Base-by-base conservation (phyloP, 2,329 filamentous ascomycete species). In the Rutstroemia sydowiana region DNA sequence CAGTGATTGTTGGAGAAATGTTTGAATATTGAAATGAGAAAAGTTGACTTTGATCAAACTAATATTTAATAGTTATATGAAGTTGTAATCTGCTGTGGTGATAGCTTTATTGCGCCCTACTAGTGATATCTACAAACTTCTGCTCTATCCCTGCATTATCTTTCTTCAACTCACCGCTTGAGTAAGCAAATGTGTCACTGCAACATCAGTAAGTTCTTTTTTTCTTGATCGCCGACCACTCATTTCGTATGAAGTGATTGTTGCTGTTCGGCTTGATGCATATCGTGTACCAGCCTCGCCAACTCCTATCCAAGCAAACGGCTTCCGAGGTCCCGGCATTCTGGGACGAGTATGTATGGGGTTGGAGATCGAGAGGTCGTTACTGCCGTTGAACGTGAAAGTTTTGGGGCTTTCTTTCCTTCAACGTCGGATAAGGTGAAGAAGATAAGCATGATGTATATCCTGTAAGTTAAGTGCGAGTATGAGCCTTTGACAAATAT, bases 181-280 rank as follows among this genome's bases (percentile, higher is more conserved):
- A 2, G 32, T 28, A 28, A 28, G 30, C 13, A 36, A 21, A 23
- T 28, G 30, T 34, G 6, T 36, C 18, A 30, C 32, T 31, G 48
- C 30, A 45, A 28, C 31, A 50, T 30, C 21, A 30, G 18, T 20
- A 44, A 23, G 48, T 39, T 39, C 32, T 45, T 26, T 13, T 45
- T 44, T 26, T n/a, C n/a, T 26, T 50, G 48, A 50, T 50, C 48
- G 48, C 48, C 48, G 30, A 50, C 39, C 40, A 45, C 14, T 37
- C 34, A 37, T 36, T 14, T 26, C 23, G n/a, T 45, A 45, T n/a
- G 28, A 16, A 23, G 28, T 44, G 47, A n/a, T 43, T 37, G 30
- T 20, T 44, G 20, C 30, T 26, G 14, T 45, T 45, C 41, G 48
- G 48, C 30, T 44, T 11, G 20, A 20, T 50, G 48, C 48, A 50